Base-by-base conservation (phyloP, 805 yeast species). In the Lachancea nothofagi region DNA sequence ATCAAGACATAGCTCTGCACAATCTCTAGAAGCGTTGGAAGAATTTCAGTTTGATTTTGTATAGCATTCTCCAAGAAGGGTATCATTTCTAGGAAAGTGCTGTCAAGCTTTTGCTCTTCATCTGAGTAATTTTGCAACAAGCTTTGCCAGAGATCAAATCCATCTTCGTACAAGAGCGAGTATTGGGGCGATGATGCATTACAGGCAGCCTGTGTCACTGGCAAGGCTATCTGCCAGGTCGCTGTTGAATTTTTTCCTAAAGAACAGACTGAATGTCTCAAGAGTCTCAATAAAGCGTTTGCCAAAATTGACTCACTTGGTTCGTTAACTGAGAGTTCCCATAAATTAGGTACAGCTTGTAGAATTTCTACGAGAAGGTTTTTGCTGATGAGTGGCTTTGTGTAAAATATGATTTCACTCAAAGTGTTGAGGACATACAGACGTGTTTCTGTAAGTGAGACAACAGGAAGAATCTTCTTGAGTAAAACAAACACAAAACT, bases 121-220 rank as follows among this genome's bases (percentile, higher is more conserved):
- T 40, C 28, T 1, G 90, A 84, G 38, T 74, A 73, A 45, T 78
- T 77, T 46, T 77, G 83, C 37, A 87, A 56, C 2, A 83, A 57
- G 1, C 80, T 69, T n/a, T 74, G 66, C 95, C 96, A 87, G 29
- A 89, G 66, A 41, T 86, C 95, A 54, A 75, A 78, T 0, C 94
- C 96, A 62, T 89, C 97, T 55, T 89, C 97, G 14, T 81, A 71
- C 7, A 89, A 59, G 38, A 84, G 65, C 2, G 74, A 64, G 43
- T 75, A 73, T 38, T 65, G 68, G 17, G 71, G 71, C 0, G 87
- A 74, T 15, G 67, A 65, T 1, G 79, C 72, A 47, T 84, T 78
- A 51, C 93, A 80, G 33, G 82, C 74, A 6, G 67, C 61, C 9
- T 66, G 63, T 19, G 88, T 69, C 43, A 86, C 63, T 0, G 95